Evolutionary conservation across 176 grass and related monocot species (phyloP).

Genomic region (Eleusine coracana): DNA sequence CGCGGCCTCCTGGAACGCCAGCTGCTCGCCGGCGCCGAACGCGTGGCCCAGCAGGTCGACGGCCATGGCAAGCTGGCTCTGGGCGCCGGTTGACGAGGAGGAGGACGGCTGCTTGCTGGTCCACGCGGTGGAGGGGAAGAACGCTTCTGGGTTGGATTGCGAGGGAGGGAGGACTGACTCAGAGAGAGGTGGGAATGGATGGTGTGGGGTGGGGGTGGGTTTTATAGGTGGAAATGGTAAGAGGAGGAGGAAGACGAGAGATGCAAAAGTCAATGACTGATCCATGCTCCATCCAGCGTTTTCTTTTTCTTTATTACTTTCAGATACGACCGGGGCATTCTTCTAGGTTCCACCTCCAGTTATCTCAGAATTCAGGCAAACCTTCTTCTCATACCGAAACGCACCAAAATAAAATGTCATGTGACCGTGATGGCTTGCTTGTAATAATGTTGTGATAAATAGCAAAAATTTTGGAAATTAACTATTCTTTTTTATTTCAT

Average conservation of each 20-base stretch:
- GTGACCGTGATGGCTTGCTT: too few species aligned
- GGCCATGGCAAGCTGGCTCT: conserved; percentile 39
- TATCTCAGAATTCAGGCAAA: too few species aligned
- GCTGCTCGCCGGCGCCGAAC: conserved; percentile 31
- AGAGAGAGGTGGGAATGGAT: conserved; percentile 13
- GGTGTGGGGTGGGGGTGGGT: background rate
- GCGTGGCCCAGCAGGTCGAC: conserved; percentile 53
- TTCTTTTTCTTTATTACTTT: background rate
- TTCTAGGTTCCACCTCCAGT: background rate
- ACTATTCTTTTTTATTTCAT: too few species aligned
- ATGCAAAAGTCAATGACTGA: background rate
- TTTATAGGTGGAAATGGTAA: conserved; percentile 51
- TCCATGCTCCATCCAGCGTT: background rate
- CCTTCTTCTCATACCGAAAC: too few species aligned
- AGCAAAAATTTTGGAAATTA: too few species aligned
- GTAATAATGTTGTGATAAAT: too few species aligned
- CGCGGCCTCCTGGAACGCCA: conserved; percentile 74
- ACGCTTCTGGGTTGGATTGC: background rate
- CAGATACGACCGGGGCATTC: background rate
- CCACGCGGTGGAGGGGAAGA: background rate
- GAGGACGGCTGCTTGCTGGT: background rate
- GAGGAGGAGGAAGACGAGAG: background rate
- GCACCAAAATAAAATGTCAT: too few species aligned
- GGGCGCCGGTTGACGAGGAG: background rate
- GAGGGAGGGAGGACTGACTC: background rate